phyloP scores from a whole-genome alignment of 129 eudicot species.

The Centrapalus pauciflorus region DNA sequence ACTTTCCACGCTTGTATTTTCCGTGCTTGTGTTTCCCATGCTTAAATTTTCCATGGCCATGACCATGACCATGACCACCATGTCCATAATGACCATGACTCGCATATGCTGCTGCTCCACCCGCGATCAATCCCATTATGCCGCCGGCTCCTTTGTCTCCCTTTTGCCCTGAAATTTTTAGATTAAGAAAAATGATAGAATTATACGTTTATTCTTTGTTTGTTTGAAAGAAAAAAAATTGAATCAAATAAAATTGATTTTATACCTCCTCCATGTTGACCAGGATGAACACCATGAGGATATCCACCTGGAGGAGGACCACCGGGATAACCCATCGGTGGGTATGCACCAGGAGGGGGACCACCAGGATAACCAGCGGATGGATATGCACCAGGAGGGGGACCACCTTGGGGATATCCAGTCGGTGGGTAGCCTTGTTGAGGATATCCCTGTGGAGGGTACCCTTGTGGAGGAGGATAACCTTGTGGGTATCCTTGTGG shows the following conservation, averaged over 20 bases:
- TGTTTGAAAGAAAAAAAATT: neutral
- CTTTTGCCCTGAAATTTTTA: conserved; percentile 1
- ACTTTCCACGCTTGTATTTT: conserved; percentile 27
- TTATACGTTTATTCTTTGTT: neutral
- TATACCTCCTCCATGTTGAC: conserved; percentile 21
- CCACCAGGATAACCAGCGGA: conserved; percentile 20
- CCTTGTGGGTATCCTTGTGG: conserved; percentile 28
- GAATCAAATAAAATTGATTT: neutral
- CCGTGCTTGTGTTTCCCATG: conserved; percentile 27
- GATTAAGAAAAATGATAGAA: neutral
- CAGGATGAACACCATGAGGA: conserved; percentile 8
- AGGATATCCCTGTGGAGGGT: conserved; percentile 26
- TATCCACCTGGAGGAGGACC: conserved; percentile 20
- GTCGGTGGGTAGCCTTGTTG: conserved; percentile 20
- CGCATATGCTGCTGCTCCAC: conserved; percentile 39
- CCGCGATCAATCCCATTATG: conserved; percentile 31
- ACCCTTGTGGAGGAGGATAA: conserved; percentile 25
- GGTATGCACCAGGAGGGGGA: conserved; percentile 3
- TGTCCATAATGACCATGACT: conserved; percentile 14
- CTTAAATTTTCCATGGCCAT: conserved; percentile 26
- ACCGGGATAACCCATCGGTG: too few species aligned
- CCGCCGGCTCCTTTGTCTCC: conserved; percentile 21
- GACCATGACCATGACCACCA: conserved; percentile 16
- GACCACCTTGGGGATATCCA: conserved; percentile 27
- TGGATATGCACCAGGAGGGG: conserved; percentile 22